These are phyloP conservation scores for Starmera stellimalicola DNA, from an alignment of 1,139 yeast genomes.

Conservation along the genomic window DNA sequence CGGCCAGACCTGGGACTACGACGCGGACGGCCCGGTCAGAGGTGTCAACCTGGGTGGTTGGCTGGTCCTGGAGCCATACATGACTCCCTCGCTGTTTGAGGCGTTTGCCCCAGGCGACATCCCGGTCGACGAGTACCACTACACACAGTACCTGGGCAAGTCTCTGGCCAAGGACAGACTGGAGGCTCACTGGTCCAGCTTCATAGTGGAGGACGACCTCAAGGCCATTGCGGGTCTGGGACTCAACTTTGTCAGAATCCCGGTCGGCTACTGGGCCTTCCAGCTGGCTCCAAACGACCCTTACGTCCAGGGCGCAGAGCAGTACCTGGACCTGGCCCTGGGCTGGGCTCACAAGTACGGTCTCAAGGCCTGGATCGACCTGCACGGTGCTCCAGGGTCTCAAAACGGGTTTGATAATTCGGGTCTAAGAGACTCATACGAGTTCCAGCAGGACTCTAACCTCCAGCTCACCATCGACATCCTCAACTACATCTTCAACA, in stretches of 20 bases:
- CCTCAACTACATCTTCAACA: conserved; percentile 36
- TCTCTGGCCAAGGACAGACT: conserved; percentile 44
- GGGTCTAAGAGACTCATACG: conserved; percentile 61
- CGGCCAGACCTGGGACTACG: conserved; percentile 11
- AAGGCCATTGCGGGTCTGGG: conserved; percentile 52
- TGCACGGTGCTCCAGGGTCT: conserved; percentile 96
- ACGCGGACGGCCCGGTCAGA: conserved; percentile 29
- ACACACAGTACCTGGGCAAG: conserved; percentile 52
- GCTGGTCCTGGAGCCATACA: conserved; percentile 82
- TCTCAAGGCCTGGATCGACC: conserved; percentile 80
- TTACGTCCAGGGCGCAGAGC: conserved; percentile 77
- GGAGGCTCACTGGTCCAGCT: conserved; percentile 67
- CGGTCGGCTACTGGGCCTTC: conserved; percentile 97
- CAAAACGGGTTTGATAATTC: conserved; percentile 97
- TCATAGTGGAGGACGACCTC: conserved; percentile 73
- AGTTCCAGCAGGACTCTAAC: conserved; percentile 47
- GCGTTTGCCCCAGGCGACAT: conserved; percentile 18
- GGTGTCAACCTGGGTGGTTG: conserved; percentile 93
- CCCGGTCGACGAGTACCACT: conserved; percentile 85
- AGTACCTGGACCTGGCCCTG: conserved; percentile 65
- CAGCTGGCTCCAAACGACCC: conserved; percentile 59
- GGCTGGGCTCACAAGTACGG: conserved; percentile 59
- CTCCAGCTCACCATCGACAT: conserved; percentile 43
- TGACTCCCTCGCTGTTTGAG: conserved; percentile 71
- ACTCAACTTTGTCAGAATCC: conserved; percentile 79